These are phyloP conservation scores for Alternaria infectoria DNA, from an alignment of 2,329 filamentous ascomycete genomes.

Conservation along the genomic window DNA sequence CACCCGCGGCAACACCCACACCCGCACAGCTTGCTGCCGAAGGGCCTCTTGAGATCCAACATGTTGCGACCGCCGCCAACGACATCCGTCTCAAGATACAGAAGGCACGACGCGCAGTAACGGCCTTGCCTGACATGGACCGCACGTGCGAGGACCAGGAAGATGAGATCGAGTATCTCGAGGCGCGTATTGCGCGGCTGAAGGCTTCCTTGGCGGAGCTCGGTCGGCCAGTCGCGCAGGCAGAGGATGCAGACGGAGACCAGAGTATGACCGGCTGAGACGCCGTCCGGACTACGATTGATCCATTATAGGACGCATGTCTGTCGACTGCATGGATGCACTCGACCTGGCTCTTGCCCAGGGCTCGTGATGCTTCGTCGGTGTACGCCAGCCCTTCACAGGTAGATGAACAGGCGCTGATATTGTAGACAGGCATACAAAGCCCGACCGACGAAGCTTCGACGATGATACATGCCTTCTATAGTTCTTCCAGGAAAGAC, in stretches of 20 bases:
- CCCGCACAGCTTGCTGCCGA: conserved; percentile 35
- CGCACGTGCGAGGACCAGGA: conserved; percentile 72
- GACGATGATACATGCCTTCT: neutral
- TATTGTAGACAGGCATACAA: neutral
- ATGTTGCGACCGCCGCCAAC: conserved; percentile 79
- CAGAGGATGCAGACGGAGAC: conserved; percentile 30
- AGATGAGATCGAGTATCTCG: conserved; percentile 70
- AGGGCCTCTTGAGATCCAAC: conserved; percentile 68
- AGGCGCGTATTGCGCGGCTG: conserved; percentile 69
- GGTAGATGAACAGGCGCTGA: neutral
- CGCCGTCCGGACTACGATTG: conserved; percentile 31
- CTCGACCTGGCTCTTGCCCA: conserved; percentile 31
- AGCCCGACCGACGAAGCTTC: neutral
- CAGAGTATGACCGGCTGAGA: conserved; percentile 48
- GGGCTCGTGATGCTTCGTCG: conserved; percentile 13
- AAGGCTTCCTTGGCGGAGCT: conserved; percentile 48
- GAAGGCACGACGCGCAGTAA: conserved; percentile 72
- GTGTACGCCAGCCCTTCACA: neutral
- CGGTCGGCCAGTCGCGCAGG: conserved; percentile 28
- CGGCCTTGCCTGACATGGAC: conserved; percentile 72
- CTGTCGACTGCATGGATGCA: conserved; percentile 41
- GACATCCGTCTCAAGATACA: conserved; percentile 83
- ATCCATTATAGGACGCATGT: conserved; percentile 33
- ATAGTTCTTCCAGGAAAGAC: neutral
- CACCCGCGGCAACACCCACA: conserved; percentile 32